These are phyloP conservation scores for Echinosophora koreensis DNA, from an alignment of 306 rosid genomes.

Conservation along the genomic window DNA sequence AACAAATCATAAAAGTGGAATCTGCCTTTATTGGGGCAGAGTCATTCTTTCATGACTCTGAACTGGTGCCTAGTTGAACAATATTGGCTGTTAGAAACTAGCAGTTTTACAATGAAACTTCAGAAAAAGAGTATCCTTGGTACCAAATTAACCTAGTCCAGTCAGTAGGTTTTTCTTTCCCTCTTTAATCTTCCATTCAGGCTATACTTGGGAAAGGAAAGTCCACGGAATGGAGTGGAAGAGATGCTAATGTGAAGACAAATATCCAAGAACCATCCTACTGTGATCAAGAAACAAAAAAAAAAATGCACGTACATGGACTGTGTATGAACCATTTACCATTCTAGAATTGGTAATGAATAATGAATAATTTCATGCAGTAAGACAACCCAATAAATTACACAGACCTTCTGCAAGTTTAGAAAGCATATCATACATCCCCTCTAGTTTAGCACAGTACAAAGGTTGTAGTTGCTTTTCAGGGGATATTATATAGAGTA, in stretches of 20 bases:
- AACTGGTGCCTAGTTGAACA: slow-evolving; percentile 40
- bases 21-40: not conserved
- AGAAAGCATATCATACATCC: slow-evolving; percentile 9
- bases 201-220: slow-evolving; percentile 53
- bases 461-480: slow-evolving; percentile 7
- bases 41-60: not conserved
- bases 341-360: slow-evolving; percentile 39
- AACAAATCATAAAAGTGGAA: not conserved
- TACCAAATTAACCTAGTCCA: slow-evolving; percentile 51
- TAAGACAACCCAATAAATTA: slow-evolving; percentile 25
- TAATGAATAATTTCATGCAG: slow-evolving; percentile 25
- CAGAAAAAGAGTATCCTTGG: slow-evolving; percentile 42
- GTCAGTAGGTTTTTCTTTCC: slow-evolving; percentile 53
- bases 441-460: slow-evolving; percentile 5
- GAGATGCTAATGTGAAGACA: slow-evolving; percentile 43
- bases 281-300: too few relatives aligned
- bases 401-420: not conserved
- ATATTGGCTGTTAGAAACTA: slow-evolving; percentile 40
- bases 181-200: slow-evolving; percentile 53
- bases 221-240: slow-evolving; percentile 44
- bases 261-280: slow-evolving; percentile 38
- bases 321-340: slow-evolving; percentile 40
- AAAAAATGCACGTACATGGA: slow-evolving; percentile 30
- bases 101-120: slow-evolving; percentile 42
- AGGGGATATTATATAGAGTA: slow-evolving; percentile 3